Base-by-base conservation (phyloP, 129 eudicot genomes). In the Flaveria ramosissima region DNA sequence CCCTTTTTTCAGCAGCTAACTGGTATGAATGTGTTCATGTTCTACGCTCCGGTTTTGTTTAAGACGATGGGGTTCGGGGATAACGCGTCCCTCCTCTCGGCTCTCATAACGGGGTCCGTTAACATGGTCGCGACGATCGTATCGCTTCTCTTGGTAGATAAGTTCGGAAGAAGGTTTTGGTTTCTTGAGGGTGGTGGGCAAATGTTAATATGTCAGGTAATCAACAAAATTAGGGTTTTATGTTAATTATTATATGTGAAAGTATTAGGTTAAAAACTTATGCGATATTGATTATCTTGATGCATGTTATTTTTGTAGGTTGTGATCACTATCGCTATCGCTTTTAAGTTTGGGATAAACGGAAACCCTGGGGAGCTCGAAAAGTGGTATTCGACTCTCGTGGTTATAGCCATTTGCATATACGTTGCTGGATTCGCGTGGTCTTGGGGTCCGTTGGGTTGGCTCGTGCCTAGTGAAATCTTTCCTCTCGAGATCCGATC, bases 361-460 rank as follows among this genome's bases (percentile, higher is more conserved):
- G 92, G 92, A 1, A 75, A 74, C 68, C 87, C 87, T 0, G 85
- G 82, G 0, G 68, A 12, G 27, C 76, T 88, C 5, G 78, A 76
- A 14, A 70, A 11, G 70, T 70, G 87, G 84, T 88, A 85, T 62
- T 82, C 87, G 0, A 2, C 27, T 2, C 14, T 61, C 4, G 84
- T 88, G 17, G 89, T 88, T 20, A 6, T 21, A 0, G 75, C 76
- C 46, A 88, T 88, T 13, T 88, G 92, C 59, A 7, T 88, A 4
- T 88, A 85, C 73, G 85, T 88, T 0, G 72, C 85, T 0, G 92
- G 68, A 19, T 88, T 88, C 19, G 92, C 89, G 7, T 88, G 92
- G 92, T 87, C 92, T 4, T 87, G 92, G 92, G 92, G 92, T 3
- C 92, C 92, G 10, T 71, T 88, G 1, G 92, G 89, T 5, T 87